Evolutionary conservation across 1,284 basidiomycete species (phyloP).

Genomic region (Tetrapyrgos nigripes): DNA sequence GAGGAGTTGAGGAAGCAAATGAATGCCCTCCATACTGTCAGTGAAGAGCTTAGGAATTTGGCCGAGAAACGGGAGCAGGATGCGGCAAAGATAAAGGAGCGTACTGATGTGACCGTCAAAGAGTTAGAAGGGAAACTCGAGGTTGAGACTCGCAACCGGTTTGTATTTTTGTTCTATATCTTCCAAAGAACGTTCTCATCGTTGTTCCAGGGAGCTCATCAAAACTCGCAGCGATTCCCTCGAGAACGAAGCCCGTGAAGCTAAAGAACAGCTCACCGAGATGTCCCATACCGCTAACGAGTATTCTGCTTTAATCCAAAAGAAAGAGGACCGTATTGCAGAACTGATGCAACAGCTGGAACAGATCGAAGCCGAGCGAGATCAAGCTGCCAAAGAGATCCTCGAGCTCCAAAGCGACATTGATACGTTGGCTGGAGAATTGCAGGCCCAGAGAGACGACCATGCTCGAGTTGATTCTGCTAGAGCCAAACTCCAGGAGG

Average conservation of each 20-base stretch:
- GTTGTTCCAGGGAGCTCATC: constrained; percentile 59
- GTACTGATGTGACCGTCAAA: constrained; percentile 69
- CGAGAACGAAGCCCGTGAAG: constrained; percentile 72
- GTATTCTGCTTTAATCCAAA: constrained; percentile 79
- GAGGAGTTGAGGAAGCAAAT: constrained; percentile 60
- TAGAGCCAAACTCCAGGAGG: constrained; percentile 74
- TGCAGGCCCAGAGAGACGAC: constrained; percentile 70
- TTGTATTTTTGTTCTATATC: constrained; percentile 31
- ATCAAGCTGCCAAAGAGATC: constrained; percentile 63
- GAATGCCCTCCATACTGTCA: constrained; percentile 66
- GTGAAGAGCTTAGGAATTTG: constrained; percentile 78
- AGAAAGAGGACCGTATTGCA: constrained; percentile 78
- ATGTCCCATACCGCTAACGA: constrained; percentile 79
- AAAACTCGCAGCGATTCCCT: constrained; percentile 66
- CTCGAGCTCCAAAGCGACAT: constrained; percentile 73
- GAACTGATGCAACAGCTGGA: constrained; percentile 67
- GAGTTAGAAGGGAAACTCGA: constrained; percentile 81
- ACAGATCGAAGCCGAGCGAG: constrained; percentile 57
- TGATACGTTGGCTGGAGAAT: constrained; percentile 71
- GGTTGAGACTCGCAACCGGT: constrained; percentile 74
- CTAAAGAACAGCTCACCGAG: constrained; percentile 84
- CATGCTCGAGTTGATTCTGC: constrained; percentile 57
- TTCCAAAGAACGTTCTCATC: constrained; percentile 2
- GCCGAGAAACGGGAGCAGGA: constrained; percentile 85
- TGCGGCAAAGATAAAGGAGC: constrained; percentile 75